Base-by-base conservation (phyloP, 2,329 filamentous ascomycete species). In the Aspergillus eucalypticola region DNA sequence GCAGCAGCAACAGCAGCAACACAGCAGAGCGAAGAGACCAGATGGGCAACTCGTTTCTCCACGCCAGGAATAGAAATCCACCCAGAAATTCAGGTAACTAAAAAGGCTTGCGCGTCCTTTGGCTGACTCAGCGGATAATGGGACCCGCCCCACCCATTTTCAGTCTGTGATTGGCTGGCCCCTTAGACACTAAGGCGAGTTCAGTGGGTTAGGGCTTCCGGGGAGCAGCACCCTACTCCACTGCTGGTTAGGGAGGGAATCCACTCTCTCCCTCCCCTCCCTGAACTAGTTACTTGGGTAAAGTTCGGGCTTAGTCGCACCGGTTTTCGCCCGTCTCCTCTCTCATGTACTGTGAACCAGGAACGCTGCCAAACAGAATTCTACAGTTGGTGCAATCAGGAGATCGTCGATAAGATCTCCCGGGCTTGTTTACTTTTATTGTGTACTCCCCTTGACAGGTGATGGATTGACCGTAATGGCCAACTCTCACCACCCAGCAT, bases 91-190 rank as follows among this genome's bases (percentile, higher is more conserved):
- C 62, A 65, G 60, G 61, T 62, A 58, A 13, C 32, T 35, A 3
- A 35, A 35, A 60, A 56, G 64, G 72, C 60, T 74, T 74, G 71
- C 72, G 72, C 69, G 72, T 71, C 72, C 69, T 69, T 59, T 46
- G 54, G 64, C 60, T 73, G 67, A 73, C 59, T 74, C 68, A 74
- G 68, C 69, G 61, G 60, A 6, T 25, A 15, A 4, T 17, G 1
- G 39, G 10, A 10, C 25, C 25, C n/a, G 35, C 44, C 38, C 50
- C 44, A 29, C 44, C 19, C 21, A n/a, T 11, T 8, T 8, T 25
- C 8, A 11, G 11, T 3, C 2, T 8, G 0, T 1, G 5, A 54
- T 54, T 54, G 29, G 48, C 39, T 39, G 38, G 25, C 21, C 41
- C 50, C 50, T 39, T 46, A n/a, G 13, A 32, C 39, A n/a, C 46